Conservation (phyloP, 768 basidiomycete genomes). For the Termitomyces eurrhizus region DNA sequence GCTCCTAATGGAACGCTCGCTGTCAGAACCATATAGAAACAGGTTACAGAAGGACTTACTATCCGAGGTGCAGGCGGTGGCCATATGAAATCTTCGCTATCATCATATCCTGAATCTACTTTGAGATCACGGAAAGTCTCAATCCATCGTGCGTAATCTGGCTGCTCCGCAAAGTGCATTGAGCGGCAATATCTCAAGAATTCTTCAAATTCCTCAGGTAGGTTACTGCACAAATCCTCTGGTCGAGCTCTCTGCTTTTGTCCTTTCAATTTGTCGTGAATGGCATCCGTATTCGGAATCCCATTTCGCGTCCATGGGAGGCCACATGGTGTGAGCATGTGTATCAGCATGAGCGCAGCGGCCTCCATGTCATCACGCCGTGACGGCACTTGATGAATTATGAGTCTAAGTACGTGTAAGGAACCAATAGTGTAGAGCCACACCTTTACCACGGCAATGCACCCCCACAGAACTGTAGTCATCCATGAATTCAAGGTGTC, state of each 20-base stretch:
- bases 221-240: slow-evolving; percentile 63
- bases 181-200: slow-evolving; percentile 70
- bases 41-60: slow-evolving; percentile 11
- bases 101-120: slow-evolving; percentile 51
- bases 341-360: slow-evolving; percentile 73
- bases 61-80: slow-evolving; percentile 49
- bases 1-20: slow-evolving; percentile 7
- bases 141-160: slow-evolving; percentile 65
- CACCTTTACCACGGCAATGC: slow-evolving; percentile 74
- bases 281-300: slow-evolving; percentile 65
- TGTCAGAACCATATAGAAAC: not conserved
- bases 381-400: slow-evolving; percentile 55
- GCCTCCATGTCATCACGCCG: slow-evolving; percentile 80
- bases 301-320: slow-evolving; percentile 78
- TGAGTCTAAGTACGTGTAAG: not conserved
- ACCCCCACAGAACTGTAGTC: slow-evolving; percentile 57
- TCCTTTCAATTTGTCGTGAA: slow-evolving; percentile 60
- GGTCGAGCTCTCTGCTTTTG: slow-evolving; percentile 58
- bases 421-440: slow-evolving; percentile 12
- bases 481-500: not conserved
- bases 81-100: slow-evolving; percentile 66
- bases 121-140: slow-evolving; percentile 65
- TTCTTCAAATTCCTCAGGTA: slow-evolving; percentile 73
- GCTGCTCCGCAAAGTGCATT: slow-evolving; percentile 63
- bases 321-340: slow-evolving; percentile 72